Evolutionary conservation across 495 filamentous ascomycete genomes (phyloP), one percentile per base, ranked within the genome.

Genomic region (Talaromyces wortmannii): DNA sequence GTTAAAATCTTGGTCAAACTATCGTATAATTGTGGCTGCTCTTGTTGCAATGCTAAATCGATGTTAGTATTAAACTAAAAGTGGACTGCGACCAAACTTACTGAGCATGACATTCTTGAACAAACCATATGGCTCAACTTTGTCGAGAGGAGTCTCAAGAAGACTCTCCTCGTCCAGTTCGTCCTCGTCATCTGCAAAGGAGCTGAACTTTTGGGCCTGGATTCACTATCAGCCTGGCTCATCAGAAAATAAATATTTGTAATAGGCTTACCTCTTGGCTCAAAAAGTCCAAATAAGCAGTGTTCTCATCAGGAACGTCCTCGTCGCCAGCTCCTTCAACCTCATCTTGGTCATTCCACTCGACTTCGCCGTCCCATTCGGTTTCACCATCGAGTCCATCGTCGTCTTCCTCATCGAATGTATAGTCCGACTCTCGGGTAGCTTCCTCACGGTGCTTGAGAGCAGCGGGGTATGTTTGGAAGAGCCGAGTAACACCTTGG

Each of bases 281-380:
- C 48, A 98, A 70, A 75, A 98, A 98, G 51, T 97, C 92, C 33
- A 98, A 81, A 65, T 98, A 98, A 2, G 94, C 91, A 16, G 88
- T 85, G 63, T 89, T 91, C 71, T 98, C 94, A 63, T 97, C 91
- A 59, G 88, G 83, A 61, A 81, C 78, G 59, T 96, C 94, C 10
- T 66, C 72, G 6, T 80, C 71, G 49, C 81, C 76, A 8, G 70
- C 79, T 17, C 71, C 80, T 55, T 83, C 84, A 17, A 58, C 63
- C 32, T 78, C 84, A 52, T 76, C 80, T 53, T 82, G 80, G 16
- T 91, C 88, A 49, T 83, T 82, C 85, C 87, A 91, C 50, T 85
- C 84, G 48, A 78, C 72, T 53, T 86, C 83, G 16, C 76, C 77
- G 52, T 80, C 81, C 83, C 84, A 87, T 58, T 84, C 82, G 18